Evolutionary conservation across 495 filamentous ascomycete species (phyloP), one percentile per base, ranked within the genome.

Genomic region (Melanomma pulvis-pyrius): DNA sequence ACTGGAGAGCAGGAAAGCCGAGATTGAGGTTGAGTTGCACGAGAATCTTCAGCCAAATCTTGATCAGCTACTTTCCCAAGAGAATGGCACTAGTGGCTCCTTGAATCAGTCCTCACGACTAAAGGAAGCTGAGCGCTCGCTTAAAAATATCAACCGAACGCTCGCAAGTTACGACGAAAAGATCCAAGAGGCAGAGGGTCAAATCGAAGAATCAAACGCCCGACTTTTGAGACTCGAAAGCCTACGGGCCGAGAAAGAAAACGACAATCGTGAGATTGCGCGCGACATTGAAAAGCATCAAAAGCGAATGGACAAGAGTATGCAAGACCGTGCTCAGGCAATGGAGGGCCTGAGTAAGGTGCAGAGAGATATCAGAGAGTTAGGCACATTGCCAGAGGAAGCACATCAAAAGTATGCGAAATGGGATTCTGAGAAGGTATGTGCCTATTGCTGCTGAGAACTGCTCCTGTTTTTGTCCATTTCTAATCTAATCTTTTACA

Each of bases 331-430:
- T 71, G 88, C 91, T 3, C 80, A 91, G 0, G 81, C 97, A 44
- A 86, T 84, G 25, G 84, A 89, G 68, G 88, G 91, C 72, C 88
- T 88, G 6, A 82, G 85, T 1, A 93, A 96, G 71, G 90, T 90
- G 65, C 85, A 86, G 44, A 86, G 89, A 67, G 94, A 93, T 59
- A 97, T 99, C 67, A 87, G 92, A 58, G 92, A 97, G 68, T 81
- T 99, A 8, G 94, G 94, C 70, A 92, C 94, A 26, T 82, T 99
- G 15, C 96, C 94, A 1, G 92, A 98, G 48, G 92, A 96, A 68
- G 94, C 94, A 2, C 96, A 96, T 72, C 90, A 89, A 52, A 94
- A 92, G 71, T 99, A 93, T 72, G 85, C 91, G 70, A 89, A 86
- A 71, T 85, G 88, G 49, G 87, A 90, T 65, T 86, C 88, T 25